Base-by-base conservation (phyloP, 2,329 filamentous ascomycete species). In the Fonsecaea pugnacius region DNA sequence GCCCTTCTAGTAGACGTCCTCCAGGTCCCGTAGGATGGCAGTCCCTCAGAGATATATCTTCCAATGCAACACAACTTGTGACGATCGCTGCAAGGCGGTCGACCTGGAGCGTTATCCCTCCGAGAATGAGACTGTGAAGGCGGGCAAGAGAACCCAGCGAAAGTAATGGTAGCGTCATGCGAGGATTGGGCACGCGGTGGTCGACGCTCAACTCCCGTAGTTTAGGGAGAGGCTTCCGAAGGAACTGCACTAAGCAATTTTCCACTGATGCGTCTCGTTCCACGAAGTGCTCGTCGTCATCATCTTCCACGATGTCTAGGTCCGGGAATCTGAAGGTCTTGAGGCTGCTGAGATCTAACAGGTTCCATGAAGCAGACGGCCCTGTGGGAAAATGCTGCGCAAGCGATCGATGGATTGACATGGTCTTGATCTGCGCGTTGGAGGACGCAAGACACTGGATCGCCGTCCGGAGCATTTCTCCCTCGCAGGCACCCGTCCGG, bases 381-480 rank as follows among this genome's bases (percentile, higher is more conserved):
- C 21, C 12, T 8, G 5, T 21, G 7, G 6, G 6, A 12, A 56
- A 38, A 5, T 21, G 33, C 35, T 35, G 12, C 9, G 53, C 35
- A 4, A 56, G 21, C 6, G 35, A 18, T 35, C 53, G 27, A 40
- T 40, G 35, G 38, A 51, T 33, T 12, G 56, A 50, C 2, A 35
- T 6, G 14, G 12, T n/a, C 53, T 56, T 38, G 53, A 56, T 56
- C 21, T 27, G 18, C 21, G 18, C 21, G 33, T n/a, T 43, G 35
- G 24, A 40, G 27, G 24, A 24, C 12, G 5, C 32, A 56, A 56
- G 35, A 38, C 53, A 56, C 38, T 56, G 53, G 27, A 30, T 43
- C 2, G 53, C 18, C 18, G 53, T 56, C 14, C 14, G 18, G 53
- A 56, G 30, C 24, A 56, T 35, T 27, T 43, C 9, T 9, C 16